Evolutionary conservation across 805 yeast species (phyloP), one percentile per base, ranked within the genome.

Genomic region (Schwanniomyces occidentalis): DNA sequence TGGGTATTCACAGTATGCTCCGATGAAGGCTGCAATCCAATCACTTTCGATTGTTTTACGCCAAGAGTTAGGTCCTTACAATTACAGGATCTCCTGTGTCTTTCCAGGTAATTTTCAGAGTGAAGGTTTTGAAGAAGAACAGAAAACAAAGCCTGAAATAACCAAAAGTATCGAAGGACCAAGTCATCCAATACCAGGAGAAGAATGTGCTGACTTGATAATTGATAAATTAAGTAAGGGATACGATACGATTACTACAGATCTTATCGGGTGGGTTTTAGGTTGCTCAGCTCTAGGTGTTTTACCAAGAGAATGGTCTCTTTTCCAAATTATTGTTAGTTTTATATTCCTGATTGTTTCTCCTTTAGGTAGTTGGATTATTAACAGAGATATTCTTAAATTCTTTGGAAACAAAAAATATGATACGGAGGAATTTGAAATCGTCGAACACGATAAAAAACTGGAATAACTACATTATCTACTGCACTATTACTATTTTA

Each of bases 1-100:
- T 27, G 99, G 99, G 0, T 93, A 93, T 56, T 74, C 80, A 0
- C 91, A 87, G 49, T 93, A 93, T 54, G 90, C 93, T 0, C 99
- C 99, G 1, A 59, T 80, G 45, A 93, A 93, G 56, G 82, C 87
- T 0, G 95, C 96, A 0, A 56, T 91, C 10, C 73, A 85, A 49
- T 67, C 95, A 0, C 63, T 93, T 9, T 81, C 89, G 0, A 85
- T 84, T 31, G 68, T 84, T 5, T 61, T 93, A 35, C 78, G 96
- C 42, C 96, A 90, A 47, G 99, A 93, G 55, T 69, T 84, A 27
- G 51, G 70, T 1, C 82, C 84, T 5, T 81, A 78, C 49, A 74
- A 81, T 40, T 79, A 82, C 43, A 63, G 82, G 17, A 85, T 93
- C 0, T 75, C 83, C 4, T 79, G 87, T 40, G 78, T 88, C 0